Evolutionary conservation across 139 green algal species (phyloP).

Genomic region (Micromonas pusilla): DNA sequence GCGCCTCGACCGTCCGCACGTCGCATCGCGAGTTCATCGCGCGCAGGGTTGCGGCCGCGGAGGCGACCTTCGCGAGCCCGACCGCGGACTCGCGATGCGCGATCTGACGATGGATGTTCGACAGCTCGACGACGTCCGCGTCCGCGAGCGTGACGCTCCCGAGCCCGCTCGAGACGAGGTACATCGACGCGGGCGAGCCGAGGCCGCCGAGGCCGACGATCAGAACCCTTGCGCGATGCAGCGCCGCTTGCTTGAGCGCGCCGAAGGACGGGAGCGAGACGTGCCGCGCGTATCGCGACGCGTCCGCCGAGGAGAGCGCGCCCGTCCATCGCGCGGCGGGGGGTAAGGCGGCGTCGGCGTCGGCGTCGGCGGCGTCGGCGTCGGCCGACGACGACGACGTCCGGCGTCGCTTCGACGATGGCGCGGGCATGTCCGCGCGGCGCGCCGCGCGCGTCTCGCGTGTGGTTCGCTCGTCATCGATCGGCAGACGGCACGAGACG

Average conservation of each 20-base stretch:
- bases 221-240: constrained; percentile 17
- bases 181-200: constrained; percentile 38
- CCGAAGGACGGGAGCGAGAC: background rate
- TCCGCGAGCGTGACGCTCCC: constrained; percentile 41
- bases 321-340: background rate
- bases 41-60: no score
- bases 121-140: constrained; percentile 41
- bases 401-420: no score
- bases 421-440: no score
- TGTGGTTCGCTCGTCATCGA: no score
- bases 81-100: constrained; percentile 6
- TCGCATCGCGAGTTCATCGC: background rate
- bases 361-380: background rate
- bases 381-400: background rate
- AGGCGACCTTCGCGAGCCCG: background rate
- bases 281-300: constrained; percentile 1
- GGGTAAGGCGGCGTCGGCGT: background rate
- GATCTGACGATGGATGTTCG: constrained; percentile 49
- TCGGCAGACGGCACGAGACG: no score
- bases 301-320: background rate
- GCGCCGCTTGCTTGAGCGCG: background rate
- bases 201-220: constrained; percentile 47
- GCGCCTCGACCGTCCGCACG: background rate
- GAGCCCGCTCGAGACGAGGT: constrained; percentile 40
- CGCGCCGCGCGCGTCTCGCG: no score